These are phyloP conservation scores for Colletotrichum coccodes DNA, from an alignment of 2,329 filamentous ascomycete genomes.

Conservation along the genomic window DNA sequence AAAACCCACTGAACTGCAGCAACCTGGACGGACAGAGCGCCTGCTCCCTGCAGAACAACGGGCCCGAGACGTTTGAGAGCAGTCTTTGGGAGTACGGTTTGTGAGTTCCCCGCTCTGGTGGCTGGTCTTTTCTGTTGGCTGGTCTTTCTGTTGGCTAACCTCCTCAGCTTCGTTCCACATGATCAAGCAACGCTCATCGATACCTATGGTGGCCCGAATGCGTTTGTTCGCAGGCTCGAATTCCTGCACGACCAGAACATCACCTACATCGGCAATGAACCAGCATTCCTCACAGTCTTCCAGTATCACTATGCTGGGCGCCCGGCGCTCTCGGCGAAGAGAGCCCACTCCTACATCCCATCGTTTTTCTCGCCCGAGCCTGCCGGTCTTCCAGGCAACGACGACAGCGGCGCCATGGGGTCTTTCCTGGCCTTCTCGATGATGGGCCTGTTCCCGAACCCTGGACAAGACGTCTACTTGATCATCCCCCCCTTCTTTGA, in stretches of 20 bases:
- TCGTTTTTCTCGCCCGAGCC: slow-evolving; percentile 68
- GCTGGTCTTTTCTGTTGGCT: accelerated
- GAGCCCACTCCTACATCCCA: slow-evolving; percentile 74
- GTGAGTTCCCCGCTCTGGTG: slow-evolving; percentile 47
- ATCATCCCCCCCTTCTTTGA: slow-evolving; percentile 76
- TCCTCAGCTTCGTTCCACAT: slow-evolving; percentile 60
- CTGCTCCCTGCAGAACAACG: slow-evolving; percentile 70
- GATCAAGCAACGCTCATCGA: slow-evolving; percentile 63
- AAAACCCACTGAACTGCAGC: slow-evolving; percentile 74
- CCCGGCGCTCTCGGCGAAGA: slow-evolving; percentile 63
- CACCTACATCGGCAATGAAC: slow-evolving; percentile 73
- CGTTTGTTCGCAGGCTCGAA: slow-evolving; percentile 68
- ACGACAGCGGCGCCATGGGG: slow-evolving; percentile 78
- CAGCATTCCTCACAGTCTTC: slow-evolving; percentile 71
- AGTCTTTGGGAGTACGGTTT: slow-evolving; percentile 80
- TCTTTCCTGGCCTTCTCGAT: slow-evolving; percentile 73
- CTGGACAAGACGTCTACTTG: slow-evolving; percentile 77
- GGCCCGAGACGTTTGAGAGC: slow-evolving; percentile 77
- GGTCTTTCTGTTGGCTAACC: background rate
- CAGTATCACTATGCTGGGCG: slow-evolving; percentile 77
- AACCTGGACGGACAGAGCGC: slow-evolving; percentile 62
- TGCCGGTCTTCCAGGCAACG: slow-evolving; percentile 74
- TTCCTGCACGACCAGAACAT: slow-evolving; percentile 73
- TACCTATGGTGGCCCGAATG: slow-evolving; percentile 67
- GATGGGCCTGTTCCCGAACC: slow-evolving; percentile 77